phyloP scores from a whole-genome alignment of 2,329 filamentous ascomycete genomes.

The Colletotrichum abscissum region DNA sequence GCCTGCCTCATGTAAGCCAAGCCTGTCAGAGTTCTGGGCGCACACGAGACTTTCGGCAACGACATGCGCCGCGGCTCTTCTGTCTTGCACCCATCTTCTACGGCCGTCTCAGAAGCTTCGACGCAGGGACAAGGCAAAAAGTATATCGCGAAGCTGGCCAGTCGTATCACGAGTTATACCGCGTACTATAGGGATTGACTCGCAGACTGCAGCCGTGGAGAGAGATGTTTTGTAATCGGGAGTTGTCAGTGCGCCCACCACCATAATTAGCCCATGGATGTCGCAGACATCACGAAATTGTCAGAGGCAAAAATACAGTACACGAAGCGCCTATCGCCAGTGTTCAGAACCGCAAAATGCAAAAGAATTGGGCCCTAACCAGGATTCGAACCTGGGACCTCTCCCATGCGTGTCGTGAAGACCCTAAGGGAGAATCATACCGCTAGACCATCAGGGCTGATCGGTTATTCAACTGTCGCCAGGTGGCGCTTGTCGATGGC shows the following conservation, averaged over 20 bases:
- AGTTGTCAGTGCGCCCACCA: neutral
- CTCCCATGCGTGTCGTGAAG: neutral
- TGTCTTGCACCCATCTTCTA: neutral
- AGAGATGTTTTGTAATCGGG: neutral
- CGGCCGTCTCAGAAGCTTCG: neutral
- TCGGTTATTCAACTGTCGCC: neutral
- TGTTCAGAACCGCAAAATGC: neutral
- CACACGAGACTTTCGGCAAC: neutral
- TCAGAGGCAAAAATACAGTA: neutral
- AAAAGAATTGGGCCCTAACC: slow-evolving; percentile 31
- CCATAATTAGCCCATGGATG: neutral
- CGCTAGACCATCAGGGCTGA: slow-evolving; percentile 35
- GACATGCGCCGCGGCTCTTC: neutral
- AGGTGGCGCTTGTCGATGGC: neutral
- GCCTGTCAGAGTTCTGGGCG: neutral
- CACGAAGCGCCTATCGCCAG: neutral
- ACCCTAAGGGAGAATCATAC: slow-evolving; percentile 37
- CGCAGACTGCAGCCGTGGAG: neutral
- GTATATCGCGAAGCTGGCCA: neutral
- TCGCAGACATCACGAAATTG: neutral
- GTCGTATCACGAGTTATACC: neutral
- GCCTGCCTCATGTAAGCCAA: neutral
- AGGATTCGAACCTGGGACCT: slow-evolving; percentile 36
- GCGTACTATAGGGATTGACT: neutral
- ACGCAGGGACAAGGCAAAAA: neutral